phyloP scores from a whole-genome alignment of 2,329 filamentous ascomycete species.

The Pseudogymnoascus destructans region DNA sequence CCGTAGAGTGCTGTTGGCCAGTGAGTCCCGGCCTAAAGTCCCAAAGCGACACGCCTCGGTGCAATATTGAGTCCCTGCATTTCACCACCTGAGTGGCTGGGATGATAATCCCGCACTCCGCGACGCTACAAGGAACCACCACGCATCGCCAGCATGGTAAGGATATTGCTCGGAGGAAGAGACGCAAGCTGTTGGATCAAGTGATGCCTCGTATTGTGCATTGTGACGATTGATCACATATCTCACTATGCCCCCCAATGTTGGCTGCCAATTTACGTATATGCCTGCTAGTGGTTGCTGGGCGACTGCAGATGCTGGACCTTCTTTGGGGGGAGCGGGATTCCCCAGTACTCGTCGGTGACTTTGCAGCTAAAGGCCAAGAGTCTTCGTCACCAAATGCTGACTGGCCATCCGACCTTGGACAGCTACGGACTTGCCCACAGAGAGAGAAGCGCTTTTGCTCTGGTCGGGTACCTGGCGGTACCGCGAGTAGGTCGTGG shows the following conservation, averaged over 20 bases:
- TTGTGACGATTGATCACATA: neutral
- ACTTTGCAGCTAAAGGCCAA: neutral
- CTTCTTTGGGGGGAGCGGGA: neutral
- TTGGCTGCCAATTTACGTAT: neutral
- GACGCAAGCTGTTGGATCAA: neutral
- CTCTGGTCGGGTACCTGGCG: neutral
- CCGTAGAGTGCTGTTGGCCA: neutral
- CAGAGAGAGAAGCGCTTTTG: neutral
- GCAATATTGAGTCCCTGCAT: constrained; percentile 2
- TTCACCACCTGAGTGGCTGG: constrained; percentile 4
- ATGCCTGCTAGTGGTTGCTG: neutral
- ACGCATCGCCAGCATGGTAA: neutral
- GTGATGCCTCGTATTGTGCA: neutral
- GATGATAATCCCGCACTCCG: constrained; percentile 5
- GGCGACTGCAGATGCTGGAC: neutral
- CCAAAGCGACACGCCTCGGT: neutral
- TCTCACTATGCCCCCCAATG: neutral
- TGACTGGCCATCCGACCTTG: neutral
- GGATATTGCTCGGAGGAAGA: neutral
- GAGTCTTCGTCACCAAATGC: neutral
- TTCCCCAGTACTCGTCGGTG: neutral
- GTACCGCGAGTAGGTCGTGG: neutral
- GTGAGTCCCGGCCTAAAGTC: neutral
- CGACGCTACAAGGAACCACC: neutral
- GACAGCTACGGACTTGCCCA: neutral